Percentiles rank a stretch among this genome's conserved stretches.
Conservation (phyloP, 192 early-diverging fungal species). For the Fimicolochytrium jonesii region DNA sequence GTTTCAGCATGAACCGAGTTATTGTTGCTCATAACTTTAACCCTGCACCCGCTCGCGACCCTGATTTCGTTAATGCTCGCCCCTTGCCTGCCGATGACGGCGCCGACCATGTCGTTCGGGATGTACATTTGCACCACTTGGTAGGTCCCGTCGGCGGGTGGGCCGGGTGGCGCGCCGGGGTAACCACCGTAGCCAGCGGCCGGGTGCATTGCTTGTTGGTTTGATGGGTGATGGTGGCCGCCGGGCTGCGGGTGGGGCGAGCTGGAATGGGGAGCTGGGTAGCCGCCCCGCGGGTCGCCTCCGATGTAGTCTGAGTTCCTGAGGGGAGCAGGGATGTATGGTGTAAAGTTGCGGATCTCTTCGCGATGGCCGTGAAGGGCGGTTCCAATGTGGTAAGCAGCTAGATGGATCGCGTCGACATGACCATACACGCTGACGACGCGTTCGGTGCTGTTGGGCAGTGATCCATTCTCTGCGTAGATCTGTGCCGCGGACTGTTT, state of each 20-base stretch:
- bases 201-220: no score
- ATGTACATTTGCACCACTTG: conserved; percentile 83
- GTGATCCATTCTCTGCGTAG: conserved; percentile 84
- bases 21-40: conserved; percentile 81
- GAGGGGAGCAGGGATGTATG: no score
- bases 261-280: neutral
- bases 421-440: conserved; percentile 82
- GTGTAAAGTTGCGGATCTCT: no score
- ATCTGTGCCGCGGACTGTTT: conserved; percentile 79
- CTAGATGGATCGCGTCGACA: conserved; percentile 76
- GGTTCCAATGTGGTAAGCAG: conserved; percentile 50
- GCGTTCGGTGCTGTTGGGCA: conserved; percentile 93
- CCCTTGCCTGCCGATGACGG: conserved; percentile 93
- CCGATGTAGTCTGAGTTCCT: no score
- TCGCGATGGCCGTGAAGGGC: conserved; percentile 23
- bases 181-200: neutral
- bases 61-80: conserved; percentile 50
- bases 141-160: conserved; percentile 13
- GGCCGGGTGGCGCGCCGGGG: neutral
- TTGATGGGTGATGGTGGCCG: no score
- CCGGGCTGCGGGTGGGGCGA: neutral
- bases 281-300: neutral
- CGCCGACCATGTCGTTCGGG: conserved; percentile 92
- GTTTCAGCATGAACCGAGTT: conserved; percentile 80
- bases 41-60: conserved; percentile 47